Evolutionary conservation across 2,329 filamentous ascomycete genomes (phyloP), one percentile per base, ranked within the genome.

Genomic region (Daldinia sp.): DNA sequence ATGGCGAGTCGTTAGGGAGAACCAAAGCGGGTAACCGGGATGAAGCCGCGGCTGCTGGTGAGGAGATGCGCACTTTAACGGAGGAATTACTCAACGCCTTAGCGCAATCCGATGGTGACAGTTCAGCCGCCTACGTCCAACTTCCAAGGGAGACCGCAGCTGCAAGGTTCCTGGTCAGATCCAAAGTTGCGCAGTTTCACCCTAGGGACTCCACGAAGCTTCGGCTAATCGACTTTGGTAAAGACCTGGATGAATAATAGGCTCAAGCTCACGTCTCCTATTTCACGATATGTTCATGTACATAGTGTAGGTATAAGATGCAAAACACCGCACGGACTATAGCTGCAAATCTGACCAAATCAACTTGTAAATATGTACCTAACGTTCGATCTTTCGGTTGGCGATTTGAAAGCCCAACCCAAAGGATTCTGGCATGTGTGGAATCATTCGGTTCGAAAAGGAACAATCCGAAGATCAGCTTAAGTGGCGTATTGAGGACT

Each of bases 151-250:
- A 91, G 74, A 88, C 88, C 51, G 88, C 89, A 2, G 87, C 88
- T 12, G 87, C 86, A 2, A 84, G 89, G 69, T 91, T 91, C 73
- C 80, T 91, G 23, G 87, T 91, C 37, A 81, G 89, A 62, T 89
- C 88, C 41, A 90, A 90, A 74, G 88, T 90, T 44, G 89, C 89
- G 2, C 86, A 89, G 72, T 90, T 91, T 72, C 88, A 92, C 73
- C 88, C 88, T 2, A 86, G 82, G 69, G 89, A 91, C 78, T 88
- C 89, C 13, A 86, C 82, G 46, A 84, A 81, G 75, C 78, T 92
- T 58, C 84, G 86, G 56, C 77, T 91, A 53, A 79, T 91, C 53
- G 88, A 91, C 76, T 91, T 90, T 82, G 89, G 88, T 15, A 85
- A 86, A 65, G 88, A 90, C 70, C 75, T 91, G 68, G 88, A 89